Evolutionary conservation across 495 filamentous ascomycete species (phyloP), one percentile per base, ranked within the genome.

Genomic region (Xylaria intraflava): DNA sequence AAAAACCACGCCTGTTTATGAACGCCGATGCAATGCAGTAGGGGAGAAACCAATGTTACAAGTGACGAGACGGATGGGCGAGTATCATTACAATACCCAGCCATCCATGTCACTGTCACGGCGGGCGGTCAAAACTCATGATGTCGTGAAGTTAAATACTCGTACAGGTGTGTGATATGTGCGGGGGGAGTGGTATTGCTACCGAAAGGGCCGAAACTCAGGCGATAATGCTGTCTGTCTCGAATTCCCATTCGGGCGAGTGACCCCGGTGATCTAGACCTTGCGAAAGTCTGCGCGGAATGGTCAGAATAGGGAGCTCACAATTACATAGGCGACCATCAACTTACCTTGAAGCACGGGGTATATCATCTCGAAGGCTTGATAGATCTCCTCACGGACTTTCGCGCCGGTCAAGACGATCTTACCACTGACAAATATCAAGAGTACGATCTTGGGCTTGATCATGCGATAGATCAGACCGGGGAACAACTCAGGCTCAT

Each of bases 401-500:
- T 98, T 97, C 47, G 93, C 93, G 59, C 93, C 93, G 52, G 94
- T 98, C 69, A 98, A 76, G 65, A 97, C 94, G 55, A 97, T 98
- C 81, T 97, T 97, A 60, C 93, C 93, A 64, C 87, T 92, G 69
- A 98, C 93, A 78, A 98, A 98, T 69, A 98, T 97, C 72, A 98
- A 72, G 16, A 98, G 87, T 20, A 98, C 93, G 57, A 98, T 97
- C 85, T 97, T 97, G 22, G 93, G 93, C 80, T 96, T 96, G 81
- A 97, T 96, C 93, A 98, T 98, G 70, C 93, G 89, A 70, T 98
- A 98, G 78, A 98, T 98, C 49, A 98, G 82, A 81, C 93, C 93
- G 57, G 93, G 94, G 83, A 98, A 98, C 71, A 98, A 70, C 72
- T 98, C 93, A 58, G 93, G 93, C 72, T 98, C 93, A 70, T 98